Conservation (phyloP, 768 basidiomycete species). For the Boletus tylopilopsis region DNA sequence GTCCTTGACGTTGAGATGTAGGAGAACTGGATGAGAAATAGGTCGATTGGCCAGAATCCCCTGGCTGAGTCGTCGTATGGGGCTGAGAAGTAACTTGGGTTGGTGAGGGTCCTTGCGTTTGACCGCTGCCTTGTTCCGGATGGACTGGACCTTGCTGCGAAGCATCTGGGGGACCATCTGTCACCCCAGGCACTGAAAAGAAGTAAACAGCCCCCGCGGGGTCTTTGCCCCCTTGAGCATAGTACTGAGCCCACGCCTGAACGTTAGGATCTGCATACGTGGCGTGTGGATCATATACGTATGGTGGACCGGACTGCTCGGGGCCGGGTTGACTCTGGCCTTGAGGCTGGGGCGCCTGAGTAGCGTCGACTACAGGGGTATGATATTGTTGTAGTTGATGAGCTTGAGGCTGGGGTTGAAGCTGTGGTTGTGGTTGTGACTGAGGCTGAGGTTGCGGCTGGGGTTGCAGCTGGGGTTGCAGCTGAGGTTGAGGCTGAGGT, state of each 20-base stretch:
- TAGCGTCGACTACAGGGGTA: slow-evolving; percentile 4
- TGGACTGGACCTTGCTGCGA: slow-evolving; percentile 3
- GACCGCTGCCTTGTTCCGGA: slow-evolving; percentile 8
- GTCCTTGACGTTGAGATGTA: slow-evolving; percentile 15
- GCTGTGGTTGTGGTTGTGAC: slow-evolving; percentile 30
- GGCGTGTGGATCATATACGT: slow-evolving; percentile 56
- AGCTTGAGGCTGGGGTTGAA: slow-evolving; percentile 26
- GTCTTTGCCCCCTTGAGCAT: slow-evolving; percentile 75
- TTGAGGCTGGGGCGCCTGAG: slow-evolving; percentile 11
- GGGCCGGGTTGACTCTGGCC: slow-evolving; percentile 11
- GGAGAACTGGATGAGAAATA: slow-evolving; percentile 10
- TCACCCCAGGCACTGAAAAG: slow-evolving; percentile 70
- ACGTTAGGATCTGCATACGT: slow-evolving; percentile 78
- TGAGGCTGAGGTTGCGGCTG: slow-evolving; percentile 36
- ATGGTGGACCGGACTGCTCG: slow-evolving; percentile 42
- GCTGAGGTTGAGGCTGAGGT: slow-evolving; percentile 24
- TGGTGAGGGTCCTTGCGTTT: slow-evolving; percentile 11
- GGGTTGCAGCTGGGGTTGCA: background rate
- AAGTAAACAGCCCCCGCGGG: slow-evolving; percentile 78
- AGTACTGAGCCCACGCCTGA: slow-evolving; percentile 86
- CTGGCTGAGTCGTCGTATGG: slow-evolving; percentile 15
- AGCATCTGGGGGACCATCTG: slow-evolving; percentile 34
- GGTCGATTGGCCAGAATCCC: slow-evolving; percentile 6
- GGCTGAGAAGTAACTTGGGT: slow-evolving; percentile 15
- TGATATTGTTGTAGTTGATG: slow-evolving; percentile 28